phyloP scores from a whole-genome alignment of 108 stramenopile genomes.

The Cyclostephanos tholiformis region DNA sequence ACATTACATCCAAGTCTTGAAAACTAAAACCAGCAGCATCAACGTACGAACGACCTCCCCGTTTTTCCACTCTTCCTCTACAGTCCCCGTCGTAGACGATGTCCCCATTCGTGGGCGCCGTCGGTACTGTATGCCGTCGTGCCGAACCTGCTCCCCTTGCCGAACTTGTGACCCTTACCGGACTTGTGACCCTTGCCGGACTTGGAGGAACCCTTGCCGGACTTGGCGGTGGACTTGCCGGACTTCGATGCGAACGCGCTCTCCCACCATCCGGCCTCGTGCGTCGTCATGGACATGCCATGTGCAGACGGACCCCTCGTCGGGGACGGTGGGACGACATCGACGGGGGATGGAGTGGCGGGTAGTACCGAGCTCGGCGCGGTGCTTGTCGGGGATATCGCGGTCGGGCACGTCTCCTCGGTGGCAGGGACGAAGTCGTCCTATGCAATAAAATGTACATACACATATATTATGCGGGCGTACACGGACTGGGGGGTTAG shows the following conservation, averaged over 20 bases:
- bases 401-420: slow-evolving; percentile 24
- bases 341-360: not conserved
- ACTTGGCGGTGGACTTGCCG: slow-evolving; percentile 2
- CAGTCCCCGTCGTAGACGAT: too few relatives aligned
- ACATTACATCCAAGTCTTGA: too few relatives aligned
- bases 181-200: not conserved
- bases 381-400: not conserved
- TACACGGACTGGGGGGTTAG: not conserved
- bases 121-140: too few relatives aligned
- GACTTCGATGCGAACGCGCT: slow-evolving; percentile 3
- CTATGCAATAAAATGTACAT: not conserved
- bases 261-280: not conserved
- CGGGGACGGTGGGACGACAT: not conserved
- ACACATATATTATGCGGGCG: not conserved
- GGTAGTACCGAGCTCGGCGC: too few relatives aligned
- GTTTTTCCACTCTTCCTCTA: too few relatives aligned
- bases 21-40: too few relatives aligned
- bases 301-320: not conserved
- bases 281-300: not conserved
- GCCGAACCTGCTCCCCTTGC: too few relatives aligned
- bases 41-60: too few relatives aligned
- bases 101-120: too few relatives aligned
- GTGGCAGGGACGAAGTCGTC: slow-evolving; percentile 28
- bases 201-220: slow-evolving; percentile 13
- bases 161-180: too few relatives aligned